These are phyloP conservation scores for Salvia splendens DNA, from an alignment of 257 asterid genomes.

Conservation along the genomic window DNA sequence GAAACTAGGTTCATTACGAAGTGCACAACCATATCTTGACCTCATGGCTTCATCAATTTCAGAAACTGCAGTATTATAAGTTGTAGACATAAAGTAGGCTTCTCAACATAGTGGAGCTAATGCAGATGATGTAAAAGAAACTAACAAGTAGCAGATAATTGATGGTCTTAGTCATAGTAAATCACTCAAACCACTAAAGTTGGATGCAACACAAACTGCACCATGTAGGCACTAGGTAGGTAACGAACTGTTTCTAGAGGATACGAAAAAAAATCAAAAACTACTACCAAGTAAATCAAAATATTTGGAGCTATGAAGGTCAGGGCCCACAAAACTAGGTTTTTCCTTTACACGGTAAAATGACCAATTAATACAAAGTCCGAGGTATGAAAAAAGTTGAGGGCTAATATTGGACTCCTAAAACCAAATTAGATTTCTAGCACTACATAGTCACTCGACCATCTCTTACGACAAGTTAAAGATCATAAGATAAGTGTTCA, in stretches of 20 bases:
- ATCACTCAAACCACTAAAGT: slow-evolving; percentile 25
- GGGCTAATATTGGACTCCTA: not conserved
- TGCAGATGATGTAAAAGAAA: not conserved
- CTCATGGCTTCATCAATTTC: not conserved
- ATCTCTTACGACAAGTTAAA: slow-evolving; percentile 2
- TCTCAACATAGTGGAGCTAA: slow-evolving; percentile 13
- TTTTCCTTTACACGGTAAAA: slow-evolving; percentile 2
- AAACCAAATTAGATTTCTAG: not conserved
- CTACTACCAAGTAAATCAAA: not conserved
- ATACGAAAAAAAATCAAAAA: not conserved
- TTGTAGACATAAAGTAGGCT: slow-evolving; percentile 3
- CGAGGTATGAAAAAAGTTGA: not conserved
- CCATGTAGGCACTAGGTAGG: not conserved
- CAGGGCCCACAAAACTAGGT: not conserved
- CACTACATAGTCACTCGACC: not conserved
- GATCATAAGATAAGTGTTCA: not conserved
- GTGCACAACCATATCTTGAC: not conserved
- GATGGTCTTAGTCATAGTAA: slow-evolving; percentile 7
- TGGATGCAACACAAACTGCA: slow-evolving; percentile 2
- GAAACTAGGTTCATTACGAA: not conserved
- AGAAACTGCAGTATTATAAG: not conserved
- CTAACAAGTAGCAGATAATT: not conserved
- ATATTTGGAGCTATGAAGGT: not conserved
- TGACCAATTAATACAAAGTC: not conserved
- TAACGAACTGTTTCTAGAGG: slow-evolving; percentile 1